Base-by-base conservation (phyloP, 2,329 filamentous ascomycete species). In the Pseudogymnoascus sp. region DNA sequence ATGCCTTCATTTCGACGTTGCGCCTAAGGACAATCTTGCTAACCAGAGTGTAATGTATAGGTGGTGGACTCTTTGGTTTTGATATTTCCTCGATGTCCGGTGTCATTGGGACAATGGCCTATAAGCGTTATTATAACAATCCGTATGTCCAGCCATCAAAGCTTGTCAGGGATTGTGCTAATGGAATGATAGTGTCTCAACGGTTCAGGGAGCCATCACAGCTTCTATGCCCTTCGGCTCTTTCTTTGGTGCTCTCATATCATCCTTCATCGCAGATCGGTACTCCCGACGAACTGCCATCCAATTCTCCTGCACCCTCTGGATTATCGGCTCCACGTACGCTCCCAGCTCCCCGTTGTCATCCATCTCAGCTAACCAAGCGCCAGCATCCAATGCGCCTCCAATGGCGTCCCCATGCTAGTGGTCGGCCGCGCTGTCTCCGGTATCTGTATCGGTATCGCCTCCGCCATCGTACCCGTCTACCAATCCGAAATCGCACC, bases 41-140 rank as follows among this genome's bases (percentile, higher is more conserved):
- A n/a, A 56, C n/a, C 25, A 18, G 25, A 34, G 25, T 34, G 25
- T 7, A 3, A 34, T 12, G 25, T 56, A 34, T 56, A 78, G 88
- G 88, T 68, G 88, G 88, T 72, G 84, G 83, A 23, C 78, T 91
- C 25, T 91, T 92, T 70, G 90, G 89, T 69, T 92, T 92, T 72
- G 89, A 92, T 75, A 90, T 92, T 70, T 85, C 83, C 63, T 89
- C 86, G 46, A 90, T 91, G 88, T 86, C 84, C 38, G 84, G 83
- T 53, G 84, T 86, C 23, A 78, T 91, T 38, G 85, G 85, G 31
- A 89, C 86, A 0, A 75, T 85, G 63, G 82, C 86, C 56, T 92
- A 92, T 73, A 85, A 85, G 69, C 85, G 83, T 69, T 91, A 89
- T 74, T 91, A 91, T 76, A 78, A 85, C 69, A 82, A 90, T 62